Evolutionary conservation across 257 asterid genomes (phyloP), one percentile per base, ranked within the genome.

Genomic region (Fraxinus excelsior): DNA sequence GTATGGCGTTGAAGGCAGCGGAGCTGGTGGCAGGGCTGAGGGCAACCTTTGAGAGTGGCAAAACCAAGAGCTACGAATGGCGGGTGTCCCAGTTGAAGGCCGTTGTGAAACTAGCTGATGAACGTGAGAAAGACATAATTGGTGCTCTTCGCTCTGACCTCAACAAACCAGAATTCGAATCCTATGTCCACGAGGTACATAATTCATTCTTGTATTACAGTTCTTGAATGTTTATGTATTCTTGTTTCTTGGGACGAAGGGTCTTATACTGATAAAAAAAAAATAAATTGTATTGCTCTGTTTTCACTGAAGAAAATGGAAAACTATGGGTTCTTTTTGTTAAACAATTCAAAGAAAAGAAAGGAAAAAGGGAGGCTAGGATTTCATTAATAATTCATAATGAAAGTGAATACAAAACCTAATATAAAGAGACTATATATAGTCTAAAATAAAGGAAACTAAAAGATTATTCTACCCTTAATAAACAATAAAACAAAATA

Each of bases 51-150:
- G 53, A 12, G 51, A 79, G 84, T 72, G 97, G 98, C 65, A 90
- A 83, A 73, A 95, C 99, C 77, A 90, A 75, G 88, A 77, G 78
- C 37, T 88, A 78, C 7, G 92, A 91, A 72, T 95, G 99, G 99
- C 87, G 99, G 60, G 87, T 84, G 32, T 89, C 96, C n/a, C 99
- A 95, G 92, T 71, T 95, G 79, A 85, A 89, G 58, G 92, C 96
- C 64, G 8, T 95, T 68, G 56, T 92, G 65, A 95, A 82, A 62
- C 76, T 95, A 8, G 76, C 86, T 2, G 76, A 80, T 21, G 79
- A 85, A 75, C 98, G 90, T 31, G 94, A 93, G 83, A 71, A 80
- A 29, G 99, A 93, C 40, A 88, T 95, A 6, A 13, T 84, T 14
- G 89, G 80, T 18, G 96, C 99, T 72, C 87, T 95, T 34, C 82